phyloP scores from a whole-genome alignment of 352 stramenopile genomes.

The Phytophthora cajani region DNA sequence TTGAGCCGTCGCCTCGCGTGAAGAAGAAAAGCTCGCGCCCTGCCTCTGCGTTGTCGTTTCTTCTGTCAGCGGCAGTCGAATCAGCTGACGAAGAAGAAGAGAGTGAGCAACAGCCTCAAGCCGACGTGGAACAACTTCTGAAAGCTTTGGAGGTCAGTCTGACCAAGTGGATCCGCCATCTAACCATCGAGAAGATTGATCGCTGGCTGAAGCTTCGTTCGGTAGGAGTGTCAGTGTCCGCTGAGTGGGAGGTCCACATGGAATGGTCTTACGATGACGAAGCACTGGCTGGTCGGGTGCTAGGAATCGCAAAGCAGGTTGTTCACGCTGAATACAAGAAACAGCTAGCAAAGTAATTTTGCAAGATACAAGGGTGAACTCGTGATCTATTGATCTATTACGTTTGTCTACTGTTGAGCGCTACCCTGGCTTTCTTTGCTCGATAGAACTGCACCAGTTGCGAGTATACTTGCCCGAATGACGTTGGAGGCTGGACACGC shows the following conservation, averaged over 20 bases:
- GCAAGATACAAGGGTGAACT: constrained; percentile 15
- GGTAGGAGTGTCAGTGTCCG: constrained; percentile 68
- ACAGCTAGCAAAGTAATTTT: constrained; percentile 32
- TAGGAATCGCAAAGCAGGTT: constrained; percentile 86
- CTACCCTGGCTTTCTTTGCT: constrained; percentile 41
- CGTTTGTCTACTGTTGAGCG: constrained; percentile 15
- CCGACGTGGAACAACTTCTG: constrained; percentile 63
- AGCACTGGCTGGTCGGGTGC: constrained; percentile 77
- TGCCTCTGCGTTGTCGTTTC: constrained; percentile 79
- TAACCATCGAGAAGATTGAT: constrained; percentile 64
- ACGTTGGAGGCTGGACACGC: constrained; percentile 60
- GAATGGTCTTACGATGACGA: constrained; percentile 89
- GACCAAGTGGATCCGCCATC: constrained; percentile 70
- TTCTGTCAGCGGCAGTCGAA: constrained; percentile 74
- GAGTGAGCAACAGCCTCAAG: constrained; percentile 69
- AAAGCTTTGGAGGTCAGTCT: constrained; percentile 51
- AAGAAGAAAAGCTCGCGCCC: constrained; percentile 80
- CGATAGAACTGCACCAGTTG: constrained; percentile 85
- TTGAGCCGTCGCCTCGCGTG: constrained; percentile 59
- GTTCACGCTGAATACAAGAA: constrained; percentile 72
- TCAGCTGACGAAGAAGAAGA: constrained; percentile 81
- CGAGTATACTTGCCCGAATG: constrained; percentile 77
- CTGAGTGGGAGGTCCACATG: constrained; percentile 83
- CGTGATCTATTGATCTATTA: constrained; percentile 3
- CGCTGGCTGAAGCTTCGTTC: constrained; percentile 80